phyloP scores from a whole-genome alignment of 768 basidiomycete species.

The Neoboletus brunneissimus region DNA sequence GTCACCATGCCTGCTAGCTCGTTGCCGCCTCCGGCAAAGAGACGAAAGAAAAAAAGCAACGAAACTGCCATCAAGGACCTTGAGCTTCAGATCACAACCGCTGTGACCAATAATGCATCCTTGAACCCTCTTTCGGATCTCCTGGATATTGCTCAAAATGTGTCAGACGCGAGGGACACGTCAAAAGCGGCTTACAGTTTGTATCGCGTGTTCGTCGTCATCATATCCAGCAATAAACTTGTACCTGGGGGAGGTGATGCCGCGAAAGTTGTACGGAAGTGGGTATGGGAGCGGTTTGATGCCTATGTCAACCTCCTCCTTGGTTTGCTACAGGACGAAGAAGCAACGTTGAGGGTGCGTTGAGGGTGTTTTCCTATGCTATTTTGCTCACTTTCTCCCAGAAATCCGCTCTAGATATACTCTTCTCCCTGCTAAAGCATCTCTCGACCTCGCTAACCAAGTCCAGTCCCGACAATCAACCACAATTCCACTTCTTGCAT shows the following conservation, averaged over 20 bases:
- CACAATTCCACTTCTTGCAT: conserved; percentile 66
- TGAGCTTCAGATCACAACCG: conserved; percentile 54
- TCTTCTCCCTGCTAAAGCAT: conserved; percentile 74
- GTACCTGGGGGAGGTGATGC: conserved; percentile 48
- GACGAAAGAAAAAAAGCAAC: conserved; percentile 39
- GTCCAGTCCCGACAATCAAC: conserved; percentile 40
- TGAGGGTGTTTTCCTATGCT: not conserved
- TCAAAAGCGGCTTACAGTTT: conserved; percentile 79
- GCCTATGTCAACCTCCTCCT: conserved; percentile 67
- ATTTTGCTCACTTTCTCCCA: conserved; percentile 28
- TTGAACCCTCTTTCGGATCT: conserved; percentile 81
- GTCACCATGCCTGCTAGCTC: conserved; percentile 38
- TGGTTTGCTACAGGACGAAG: conserved; percentile 72
- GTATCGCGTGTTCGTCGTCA: conserved; percentile 70
- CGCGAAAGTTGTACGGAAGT: conserved; percentile 60
- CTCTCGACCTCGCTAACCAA: conserved; percentile 65
- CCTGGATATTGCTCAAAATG: conserved; percentile 50
- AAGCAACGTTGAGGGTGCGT: conserved; percentile 70
- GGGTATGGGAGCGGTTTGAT: conserved; percentile 77
- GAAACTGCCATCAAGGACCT: conserved; percentile 39
- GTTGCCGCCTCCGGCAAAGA: conserved; percentile 52
- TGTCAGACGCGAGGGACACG: conserved; percentile 51
- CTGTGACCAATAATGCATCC: conserved; percentile 54
- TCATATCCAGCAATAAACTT: conserved; percentile 60
- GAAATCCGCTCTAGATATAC: conserved; percentile 70